These are phyloP conservation scores for Mycena latifolia DNA, from an alignment of 768 basidiomycete species.

Conservation along the genomic window DNA sequence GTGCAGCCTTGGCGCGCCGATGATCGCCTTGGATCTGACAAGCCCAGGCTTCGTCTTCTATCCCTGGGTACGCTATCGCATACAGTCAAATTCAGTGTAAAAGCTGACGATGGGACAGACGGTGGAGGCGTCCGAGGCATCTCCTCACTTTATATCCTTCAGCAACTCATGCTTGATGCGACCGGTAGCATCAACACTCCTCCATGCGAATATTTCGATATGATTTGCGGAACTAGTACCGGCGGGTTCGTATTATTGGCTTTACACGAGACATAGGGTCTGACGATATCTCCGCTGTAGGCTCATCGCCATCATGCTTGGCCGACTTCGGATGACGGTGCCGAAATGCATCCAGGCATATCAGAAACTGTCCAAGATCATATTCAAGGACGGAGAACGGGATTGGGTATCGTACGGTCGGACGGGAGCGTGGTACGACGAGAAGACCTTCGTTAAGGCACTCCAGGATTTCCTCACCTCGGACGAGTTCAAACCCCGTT, in stretches of 20 bases:
- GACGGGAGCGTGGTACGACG: too few relatives aligned
- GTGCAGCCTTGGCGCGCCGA: too few relatives aligned
- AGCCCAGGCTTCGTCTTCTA: not conserved
- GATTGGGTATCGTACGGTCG: too few relatives aligned
- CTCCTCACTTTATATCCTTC: slow-evolving; percentile 46
- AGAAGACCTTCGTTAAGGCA: too few relatives aligned
- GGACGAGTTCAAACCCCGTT: too few relatives aligned
- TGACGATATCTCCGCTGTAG: slow-evolving; percentile 35
- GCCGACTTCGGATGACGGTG: slow-evolving; percentile 51
- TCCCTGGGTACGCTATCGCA: too few relatives aligned
- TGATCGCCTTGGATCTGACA: not conserved
- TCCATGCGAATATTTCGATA: slow-evolving; percentile 50
- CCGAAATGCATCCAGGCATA: slow-evolving; percentile 48
- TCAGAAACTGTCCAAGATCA: slow-evolving; percentile 40
- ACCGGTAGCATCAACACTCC: slow-evolving; percentile 39
- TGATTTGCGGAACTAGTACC: slow-evolving; percentile 51
- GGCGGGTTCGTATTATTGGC: slow-evolving; percentile 51
- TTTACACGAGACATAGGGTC: too few relatives aligned
- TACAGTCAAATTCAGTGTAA: not conserved
- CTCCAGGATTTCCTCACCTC: too few relatives aligned
- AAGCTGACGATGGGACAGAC: slow-evolving; percentile 35
- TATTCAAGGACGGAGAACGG: too few relatives aligned
- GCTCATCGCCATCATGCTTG: slow-evolving; percentile 53
- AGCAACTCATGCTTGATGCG: slow-evolving; percentile 47
- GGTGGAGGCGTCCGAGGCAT: slow-evolving; percentile 53